Base-by-base conservation (phyloP, 345 rosid species). In the Gossypium ekmanianum region DNA sequence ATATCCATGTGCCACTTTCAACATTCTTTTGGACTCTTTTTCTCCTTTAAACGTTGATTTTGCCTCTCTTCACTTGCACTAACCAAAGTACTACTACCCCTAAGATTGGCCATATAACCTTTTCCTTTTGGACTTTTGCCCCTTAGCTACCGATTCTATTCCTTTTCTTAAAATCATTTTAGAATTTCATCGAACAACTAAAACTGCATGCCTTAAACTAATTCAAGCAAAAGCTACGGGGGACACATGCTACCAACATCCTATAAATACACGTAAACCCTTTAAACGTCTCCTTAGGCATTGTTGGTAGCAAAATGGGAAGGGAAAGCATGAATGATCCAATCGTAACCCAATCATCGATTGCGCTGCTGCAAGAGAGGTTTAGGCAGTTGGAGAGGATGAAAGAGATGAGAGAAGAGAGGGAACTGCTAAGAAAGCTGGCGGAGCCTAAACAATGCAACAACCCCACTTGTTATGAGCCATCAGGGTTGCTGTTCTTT, bases 311-410 rank as follows among this genome's bases (percentile, higher is more conserved):
- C 57, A 48, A 24, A 3, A 84, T 90, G 86, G 87, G 83, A 39
- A 75, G 83, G 52, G 88, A 88, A 68, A 78, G 79, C 58, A 13
- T 61, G 9, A 74, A 76, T 8, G 86, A 88, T 18, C 80, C 85
- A 48, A 65, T 85, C 61, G 85, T 81, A 70, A 71, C 78, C 39
- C 90, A 84, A 26, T 90, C 94, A 34, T 90, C 93, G 50, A 90
- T 90, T 65, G 90, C 88, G 52, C 74, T 92, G 65, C 68, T 92
- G 83, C 97, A 87, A 74, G 97, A 92, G 85, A 88, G 95, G 70
- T 92, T 92, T 77, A 82, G 83, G 77, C 84, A 87, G 74, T 75
- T 92, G 61, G 88, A 88, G 55, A 88, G 87, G 72, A 86, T 84
- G 13, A 84, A 85, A 75, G 89, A 86, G 82, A 80, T 88, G 88